Percentiles rank a stretch among this genome's conserved stretches.
These are phyloP conservation scores for Nemania serpens DNA, from an alignment of 2,329 filamentous ascomycete species.

Conservation along the genomic window DNA sequence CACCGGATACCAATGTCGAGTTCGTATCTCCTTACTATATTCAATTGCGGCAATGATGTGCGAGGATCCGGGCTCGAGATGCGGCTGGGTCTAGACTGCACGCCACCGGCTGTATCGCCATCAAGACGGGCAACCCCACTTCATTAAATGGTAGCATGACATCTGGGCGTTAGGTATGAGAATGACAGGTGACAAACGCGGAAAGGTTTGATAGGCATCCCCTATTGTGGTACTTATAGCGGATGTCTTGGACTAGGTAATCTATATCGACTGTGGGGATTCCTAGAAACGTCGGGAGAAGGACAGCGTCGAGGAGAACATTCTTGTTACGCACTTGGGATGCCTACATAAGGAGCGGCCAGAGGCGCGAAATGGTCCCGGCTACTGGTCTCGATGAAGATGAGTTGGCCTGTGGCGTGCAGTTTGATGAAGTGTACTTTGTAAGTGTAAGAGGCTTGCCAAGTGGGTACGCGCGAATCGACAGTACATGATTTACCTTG, in stretches of 20 bases:
- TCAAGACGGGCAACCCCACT: constrained; percentile 46
- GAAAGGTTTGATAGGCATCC: constrained; percentile 43
- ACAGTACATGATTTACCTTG: too few species aligned
- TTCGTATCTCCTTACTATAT: constrained; percentile 46
- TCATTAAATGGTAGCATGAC: constrained; percentile 51
- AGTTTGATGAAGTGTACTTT: too few species aligned
- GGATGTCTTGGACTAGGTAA: too few species aligned
- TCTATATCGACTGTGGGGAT: constrained; percentile 43
- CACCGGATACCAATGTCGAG: constrained; percentile 44
- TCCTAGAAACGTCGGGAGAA: constrained; percentile 38
- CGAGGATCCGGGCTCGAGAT: constrained; percentile 38
- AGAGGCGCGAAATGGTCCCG: constrained; percentile 35
- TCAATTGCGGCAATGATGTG: constrained; percentile 45
- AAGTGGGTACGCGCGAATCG: too few species aligned
- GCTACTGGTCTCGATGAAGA: constrained; percentile 25
- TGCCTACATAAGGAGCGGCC: constrained; percentile 40
- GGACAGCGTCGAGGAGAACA: constrained; percentile 39
- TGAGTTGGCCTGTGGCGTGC: too few species aligned
- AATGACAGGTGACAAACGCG: constrained; percentile 39
- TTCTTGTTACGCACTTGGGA: constrained; percentile 40
- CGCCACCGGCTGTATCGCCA: constrained; percentile 50
- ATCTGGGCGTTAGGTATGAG: constrained; percentile 46
- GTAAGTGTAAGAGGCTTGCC: too few species aligned
- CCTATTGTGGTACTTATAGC: constrained; percentile 35
- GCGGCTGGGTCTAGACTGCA: constrained; percentile 34